A percentile compares a stretch with the other conserved stretches of the same genome.
Conservation (phyloP, 345 rosid species). For the Arabidopsis suecica region DNA sequence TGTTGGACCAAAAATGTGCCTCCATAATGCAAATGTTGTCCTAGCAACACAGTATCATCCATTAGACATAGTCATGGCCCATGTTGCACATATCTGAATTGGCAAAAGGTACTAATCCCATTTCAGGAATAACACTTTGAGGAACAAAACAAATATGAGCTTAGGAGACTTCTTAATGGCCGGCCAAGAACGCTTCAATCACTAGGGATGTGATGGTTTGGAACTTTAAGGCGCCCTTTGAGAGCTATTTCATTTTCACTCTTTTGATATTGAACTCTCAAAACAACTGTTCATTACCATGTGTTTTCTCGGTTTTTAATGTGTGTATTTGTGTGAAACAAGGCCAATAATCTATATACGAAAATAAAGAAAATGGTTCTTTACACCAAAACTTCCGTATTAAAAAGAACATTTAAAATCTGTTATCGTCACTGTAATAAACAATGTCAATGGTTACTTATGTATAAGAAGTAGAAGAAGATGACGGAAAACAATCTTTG, state of each 20-base stretch:
- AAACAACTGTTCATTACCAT: neutral
- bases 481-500: constrained; percentile 12
- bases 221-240: neutral
- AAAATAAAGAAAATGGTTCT: neutral
- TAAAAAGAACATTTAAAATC: neutral
- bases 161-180: neutral
- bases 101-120: neutral
- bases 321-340: neutral
- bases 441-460: constrained; percentile 19
- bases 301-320: neutral
- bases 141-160: neutral
- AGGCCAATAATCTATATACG: neutral
- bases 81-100: neutral
- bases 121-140: neutral
- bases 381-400: neutral
- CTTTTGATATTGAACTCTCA: neutral
- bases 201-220: neutral
- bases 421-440: neutral
- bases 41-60: neutral
- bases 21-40: constrained; percentile 1
- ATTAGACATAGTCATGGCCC: constrained; percentile 3
- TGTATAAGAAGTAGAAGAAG: constrained; percentile 5
- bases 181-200: neutral
- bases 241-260: neutral
- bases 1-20: constrained; percentile 5